Conservation (phyloP, 2,329 filamentous ascomycete species). For the Pyricularia sp. region DNA sequence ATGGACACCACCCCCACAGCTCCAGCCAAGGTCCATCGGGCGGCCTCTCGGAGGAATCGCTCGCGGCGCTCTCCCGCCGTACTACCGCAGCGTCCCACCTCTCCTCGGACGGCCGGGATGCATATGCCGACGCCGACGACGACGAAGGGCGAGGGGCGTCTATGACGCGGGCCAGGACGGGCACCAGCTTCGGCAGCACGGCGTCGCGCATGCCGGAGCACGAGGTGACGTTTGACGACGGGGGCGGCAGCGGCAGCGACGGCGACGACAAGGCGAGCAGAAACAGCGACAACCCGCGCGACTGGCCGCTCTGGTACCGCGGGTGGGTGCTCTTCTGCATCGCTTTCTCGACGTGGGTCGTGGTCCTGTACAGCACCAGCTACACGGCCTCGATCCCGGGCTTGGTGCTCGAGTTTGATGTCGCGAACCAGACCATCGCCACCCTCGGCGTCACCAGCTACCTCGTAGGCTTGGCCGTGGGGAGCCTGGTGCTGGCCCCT, state of each 20-base stretch:
- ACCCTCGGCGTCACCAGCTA: slow-evolving; percentile 50
- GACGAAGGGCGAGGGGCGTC: too few relatives aligned
- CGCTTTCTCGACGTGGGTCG: slow-evolving; percentile 31
- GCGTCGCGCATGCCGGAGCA: slow-evolving; percentile 41
- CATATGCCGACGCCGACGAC: not conserved
- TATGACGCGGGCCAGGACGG: slow-evolving; percentile 21
- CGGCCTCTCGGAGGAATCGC: not conserved
- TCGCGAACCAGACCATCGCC: slow-evolving; percentile 40
- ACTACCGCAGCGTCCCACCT: not conserved
- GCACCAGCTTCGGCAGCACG: slow-evolving; percentile 27
- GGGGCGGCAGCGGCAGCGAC: slow-evolving; percentile 12
- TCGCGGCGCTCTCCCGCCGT: not conserved
- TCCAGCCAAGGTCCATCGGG: not conserved
- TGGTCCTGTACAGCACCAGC: slow-evolving; percentile 62
- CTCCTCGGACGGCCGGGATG: not conserved
- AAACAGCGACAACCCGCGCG: slow-evolving; percentile 52
- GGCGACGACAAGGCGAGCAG: not conserved
- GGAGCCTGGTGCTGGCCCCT: slow-evolving; percentile 64
- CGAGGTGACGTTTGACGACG: slow-evolving; percentile 58
- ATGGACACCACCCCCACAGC: not conserved
- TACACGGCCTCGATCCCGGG: slow-evolving; percentile 63
- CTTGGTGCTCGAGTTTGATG: slow-evolving; percentile 55
- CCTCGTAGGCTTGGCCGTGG: slow-evolving; percentile 42
- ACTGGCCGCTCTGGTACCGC: slow-evolving; percentile 50
- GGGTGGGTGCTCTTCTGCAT: slow-evolving; percentile 28